phyloP scores from a whole-genome alignment of 2,329 filamentous ascomycete genomes.

The Bipolaris cookei region DNA sequence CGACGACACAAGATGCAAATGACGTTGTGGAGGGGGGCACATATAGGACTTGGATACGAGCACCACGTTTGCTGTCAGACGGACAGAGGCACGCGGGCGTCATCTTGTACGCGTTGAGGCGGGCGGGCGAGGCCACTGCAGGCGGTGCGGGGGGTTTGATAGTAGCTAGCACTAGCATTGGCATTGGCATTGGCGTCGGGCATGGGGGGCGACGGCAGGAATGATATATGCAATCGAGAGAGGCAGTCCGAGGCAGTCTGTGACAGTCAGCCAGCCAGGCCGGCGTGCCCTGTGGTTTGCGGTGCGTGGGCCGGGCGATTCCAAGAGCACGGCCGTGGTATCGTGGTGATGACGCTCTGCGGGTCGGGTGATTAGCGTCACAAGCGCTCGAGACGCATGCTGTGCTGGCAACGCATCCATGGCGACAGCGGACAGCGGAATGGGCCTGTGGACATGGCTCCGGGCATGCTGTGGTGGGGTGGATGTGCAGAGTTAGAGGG shows the following conservation, averaged over 20 bases:
- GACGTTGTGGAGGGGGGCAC: slow-evolving; percentile 22
- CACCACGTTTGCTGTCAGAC: slow-evolving; percentile 21
- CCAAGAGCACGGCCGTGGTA: slow-evolving; percentile 41
- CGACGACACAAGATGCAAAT: slow-evolving; percentile 33
- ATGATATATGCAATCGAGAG: slow-evolving; percentile 29
- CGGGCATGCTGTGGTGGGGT: slow-evolving; percentile 10
- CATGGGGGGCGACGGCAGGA: slow-evolving; percentile 25
- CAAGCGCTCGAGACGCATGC: slow-evolving; percentile 44
- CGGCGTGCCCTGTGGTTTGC: too few species aligned
- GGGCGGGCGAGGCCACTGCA: slow-evolving; percentile 7
- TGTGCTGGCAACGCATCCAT: slow-evolving; percentile 48
- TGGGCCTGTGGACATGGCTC: slow-evolving; percentile 30
- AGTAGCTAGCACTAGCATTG: too few species aligned
- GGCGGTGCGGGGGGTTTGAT: background rate
- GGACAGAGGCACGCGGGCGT: slow-evolving; percentile 13
- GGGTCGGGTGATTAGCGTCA: slow-evolving; percentile 39
- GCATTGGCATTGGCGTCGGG: too few species aligned
- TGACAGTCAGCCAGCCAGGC: slow-evolving; percentile 9
- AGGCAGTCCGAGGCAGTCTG: slow-evolving; percentile 35
- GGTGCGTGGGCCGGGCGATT: slow-evolving; percentile 15
- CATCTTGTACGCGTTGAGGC: slow-evolving; percentile 6
- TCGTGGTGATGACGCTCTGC: slow-evolving; percentile 24
- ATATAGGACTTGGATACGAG: slow-evolving; percentile 19
- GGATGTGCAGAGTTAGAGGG: too few species aligned
- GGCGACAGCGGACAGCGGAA: slow-evolving; percentile 13